Base-by-base conservation (phyloP, 768 basidiomycete species). In the Grammothele lineata region DNA sequence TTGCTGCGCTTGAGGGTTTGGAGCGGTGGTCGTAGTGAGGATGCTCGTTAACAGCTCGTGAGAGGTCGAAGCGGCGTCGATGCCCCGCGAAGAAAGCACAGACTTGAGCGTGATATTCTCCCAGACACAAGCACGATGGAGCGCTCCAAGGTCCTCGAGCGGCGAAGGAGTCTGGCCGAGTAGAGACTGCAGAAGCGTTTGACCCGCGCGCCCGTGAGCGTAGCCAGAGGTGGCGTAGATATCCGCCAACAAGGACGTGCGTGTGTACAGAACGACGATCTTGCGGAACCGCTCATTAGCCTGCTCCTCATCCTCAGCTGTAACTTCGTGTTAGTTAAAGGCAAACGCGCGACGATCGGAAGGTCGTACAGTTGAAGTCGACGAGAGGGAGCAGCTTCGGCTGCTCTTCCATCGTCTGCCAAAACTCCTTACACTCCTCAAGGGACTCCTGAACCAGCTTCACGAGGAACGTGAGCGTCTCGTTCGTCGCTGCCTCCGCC, bases 101-200 rank as follows among this genome's bases (percentile, higher is more conserved):
- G 74, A 70, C 55, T 85, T 87, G 40, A 96, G 74, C 15, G 81
- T 67, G 33, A 91, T 86, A 56, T 90, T 92, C 67, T 95, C 91
- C 87, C 89, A 91, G 5, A 91, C 78, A 50, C 80, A 83, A 1
- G 83, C 79, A 14, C 90, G 80, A 62, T 96, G 92, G 5, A 97
- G 69, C 37, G 77, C 66, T 3, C 93, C 95, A 22, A 97, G 71
- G 51, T 87, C 77, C 4, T 68, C 66, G 21, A 98, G 67, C 15
- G 79, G 73, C 15, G 81, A 74, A 19, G 77, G 78, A 21, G 26
- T 47, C 19, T 74, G 75, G 18, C 71, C 75, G 74, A 85, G 84
- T 38, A 96, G 66, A 4, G 80, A 82, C 57, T 88, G 83, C 26
- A 95, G 75, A 32, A 94, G 72, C 2, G 80, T 71, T 8, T 85